phyloP scores from a whole-genome alignment of 331 rosid species.

The Quercus tomentella region DNA sequence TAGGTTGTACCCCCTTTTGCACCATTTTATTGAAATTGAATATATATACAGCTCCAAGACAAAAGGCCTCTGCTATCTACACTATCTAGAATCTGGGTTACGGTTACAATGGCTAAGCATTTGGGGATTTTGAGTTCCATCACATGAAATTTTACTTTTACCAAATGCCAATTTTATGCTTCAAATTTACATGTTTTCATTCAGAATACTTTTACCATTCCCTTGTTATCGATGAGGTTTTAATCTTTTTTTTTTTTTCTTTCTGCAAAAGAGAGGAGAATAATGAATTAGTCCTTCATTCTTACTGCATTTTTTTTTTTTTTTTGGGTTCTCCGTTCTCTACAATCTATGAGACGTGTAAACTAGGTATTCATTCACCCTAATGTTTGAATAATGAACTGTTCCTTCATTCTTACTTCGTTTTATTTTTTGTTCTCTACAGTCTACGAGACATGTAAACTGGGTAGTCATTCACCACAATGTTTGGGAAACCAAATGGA shows the following conservation, averaged over 20 bases:
- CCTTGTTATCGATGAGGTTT: background rate
- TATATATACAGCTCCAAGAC: background rate
- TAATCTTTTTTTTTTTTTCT: background rate
- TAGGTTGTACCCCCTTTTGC: too few species aligned
- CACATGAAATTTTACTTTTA: background rate
- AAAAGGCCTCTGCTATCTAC: background rate
- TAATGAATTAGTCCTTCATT: slow-evolving; percentile 6
- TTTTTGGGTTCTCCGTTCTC: background rate
- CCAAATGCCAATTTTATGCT: background rate
- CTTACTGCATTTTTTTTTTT: background rate
- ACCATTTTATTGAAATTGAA: too few species aligned
- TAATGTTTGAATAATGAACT: slow-evolving; percentile 29
- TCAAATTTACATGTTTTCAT: background rate
- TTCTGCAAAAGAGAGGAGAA: background rate
- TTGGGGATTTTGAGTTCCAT: background rate
- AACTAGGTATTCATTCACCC: slow-evolving; percentile 89
- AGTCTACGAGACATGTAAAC: slow-evolving; percentile 97
- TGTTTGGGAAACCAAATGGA: slow-evolving; percentile 89
- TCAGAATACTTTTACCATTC: slow-evolving; percentile 5
- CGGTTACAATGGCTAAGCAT: background rate
- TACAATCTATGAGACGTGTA: slow-evolving; percentile 93
- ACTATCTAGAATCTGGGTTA: background rate
- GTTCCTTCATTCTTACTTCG: background rate
- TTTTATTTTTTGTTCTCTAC: slow-evolving; percentile 21
- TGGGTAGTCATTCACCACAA: slow-evolving; percentile 90